Base-by-base conservation (phyloP, 129 eudicot species). In the Saussurea involucrata region DNA sequence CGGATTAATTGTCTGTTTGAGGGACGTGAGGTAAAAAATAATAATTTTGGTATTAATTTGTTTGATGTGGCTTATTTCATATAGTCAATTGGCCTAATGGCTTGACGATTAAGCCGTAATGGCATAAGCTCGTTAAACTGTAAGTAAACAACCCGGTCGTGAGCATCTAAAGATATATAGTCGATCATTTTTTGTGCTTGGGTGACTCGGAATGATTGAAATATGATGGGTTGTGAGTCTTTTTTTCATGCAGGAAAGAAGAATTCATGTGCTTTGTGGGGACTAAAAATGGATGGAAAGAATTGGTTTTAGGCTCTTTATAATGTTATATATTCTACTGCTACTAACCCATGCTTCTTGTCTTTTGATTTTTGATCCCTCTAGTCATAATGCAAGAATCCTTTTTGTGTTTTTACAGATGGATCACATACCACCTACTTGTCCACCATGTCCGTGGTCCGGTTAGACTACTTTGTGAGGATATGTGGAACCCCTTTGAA, bases 341-440 rank as follows among this genome's bases (percentile, higher is more conserved):
- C 69, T 77, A 24, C 60, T 55, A 77, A 77, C 69, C 68, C 81
- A 77, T 77, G 81, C 75, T 68, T 55, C 57, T 20, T 34, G 42
- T 55, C 75, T 57, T 53, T 53, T 77, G 49, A 77, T 21, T 28
- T 70, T 22, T 61, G 17, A 74, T 15, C 64, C 44, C 42, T 25
- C 17, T 21, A 42, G 17, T 64, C 58, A 77, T 57, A 57, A 78
- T 34, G 44, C 40, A 78, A 55, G 22, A 77, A 66, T 4, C 22
- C 8, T 57, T 31, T 15, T 31, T 24, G 31, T 77, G 31, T 24
- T 68, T 10, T 33, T 68, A 21, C 29, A 18, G 69, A 32, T 31
- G 53, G 29, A 44, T 73, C 53, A 25, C 65, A 7, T 60, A 21
- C 28, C 0, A 4, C 15, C 12, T 18, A 21, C 65, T 1, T 20